These are phyloP conservation scores for Tilletia horrida DNA, from an alignment of 1,284 basidiomycete species.

Conservation along the genomic window DNA sequence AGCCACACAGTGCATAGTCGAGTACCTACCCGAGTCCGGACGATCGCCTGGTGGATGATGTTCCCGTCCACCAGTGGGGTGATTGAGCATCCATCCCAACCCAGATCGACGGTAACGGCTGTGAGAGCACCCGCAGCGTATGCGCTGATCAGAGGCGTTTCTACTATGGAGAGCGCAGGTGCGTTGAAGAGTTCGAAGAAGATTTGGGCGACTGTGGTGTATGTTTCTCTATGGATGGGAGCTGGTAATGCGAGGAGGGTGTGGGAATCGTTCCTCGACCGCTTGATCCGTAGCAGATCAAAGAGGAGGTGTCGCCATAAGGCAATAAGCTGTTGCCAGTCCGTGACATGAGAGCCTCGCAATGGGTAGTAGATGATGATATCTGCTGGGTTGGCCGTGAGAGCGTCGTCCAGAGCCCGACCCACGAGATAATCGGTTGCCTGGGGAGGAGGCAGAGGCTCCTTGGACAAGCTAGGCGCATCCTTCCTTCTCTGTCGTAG, in stretches of 20 bases:
- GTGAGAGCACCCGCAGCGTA: slow-evolving; percentile 75
- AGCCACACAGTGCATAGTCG: slow-evolving; percentile 49
- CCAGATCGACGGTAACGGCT: slow-evolving; percentile 82
- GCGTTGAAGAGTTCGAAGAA: slow-evolving; percentile 96
- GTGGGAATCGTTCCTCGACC: slow-evolving; percentile 81
- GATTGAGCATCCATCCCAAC: slow-evolving; percentile 71
- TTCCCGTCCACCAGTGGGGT: slow-evolving; percentile 77
- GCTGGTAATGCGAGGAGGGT: slow-evolving; percentile 71
- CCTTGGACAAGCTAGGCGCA: slow-evolving; percentile 12
- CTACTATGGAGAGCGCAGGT: slow-evolving; percentile 76
- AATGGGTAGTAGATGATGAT: slow-evolving; percentile 76
- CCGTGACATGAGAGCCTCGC: slow-evolving; percentile 67
- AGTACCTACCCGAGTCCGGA: slow-evolving; percentile 39
- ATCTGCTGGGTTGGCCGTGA: slow-evolving; percentile 69
- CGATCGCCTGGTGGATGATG: slow-evolving; percentile 35
- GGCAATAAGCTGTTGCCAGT: slow-evolving; percentile 88
- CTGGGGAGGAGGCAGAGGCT: slow-evolving; percentile 55
- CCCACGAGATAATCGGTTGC: slow-evolving; percentile 84
- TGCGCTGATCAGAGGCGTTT: slow-evolving; percentile 77
- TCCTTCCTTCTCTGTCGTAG: neutral
- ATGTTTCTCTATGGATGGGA: slow-evolving; percentile 68
- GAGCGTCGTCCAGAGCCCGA: slow-evolving; percentile 71
- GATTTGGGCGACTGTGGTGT: slow-evolving; percentile 75
- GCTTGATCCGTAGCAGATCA: slow-evolving; percentile 69
- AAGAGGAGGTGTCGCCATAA: slow-evolving; percentile 86